phyloP scores from a whole-genome alignment of 1,284 basidiomycete genomes.

The Trichosporon ovoides region DNA sequence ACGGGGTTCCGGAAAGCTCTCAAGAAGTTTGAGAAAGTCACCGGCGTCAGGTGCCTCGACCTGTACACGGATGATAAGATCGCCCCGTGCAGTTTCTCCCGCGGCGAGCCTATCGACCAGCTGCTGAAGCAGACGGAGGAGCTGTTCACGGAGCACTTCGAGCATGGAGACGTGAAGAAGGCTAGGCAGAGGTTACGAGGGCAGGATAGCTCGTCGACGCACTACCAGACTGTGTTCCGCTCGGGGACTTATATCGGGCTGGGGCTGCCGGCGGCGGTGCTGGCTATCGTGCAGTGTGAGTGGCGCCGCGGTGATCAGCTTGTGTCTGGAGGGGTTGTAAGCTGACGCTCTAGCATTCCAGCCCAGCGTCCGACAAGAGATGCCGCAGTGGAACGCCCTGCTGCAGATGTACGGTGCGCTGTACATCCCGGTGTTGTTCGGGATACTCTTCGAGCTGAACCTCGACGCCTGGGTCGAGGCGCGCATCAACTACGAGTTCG shows the following conservation, averaged over 20 bases:
- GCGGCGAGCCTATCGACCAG: slow-evolving; percentile 57
- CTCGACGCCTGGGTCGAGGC: slow-evolving; percentile 68
- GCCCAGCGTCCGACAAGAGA: slow-evolving; percentile 54
- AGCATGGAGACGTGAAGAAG: slow-evolving; percentile 73
- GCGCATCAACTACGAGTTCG: slow-evolving; percentile 82
- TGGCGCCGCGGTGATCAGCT: slow-evolving; percentile 19
- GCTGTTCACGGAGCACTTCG: slow-evolving; percentile 68
- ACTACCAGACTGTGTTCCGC: slow-evolving; percentile 71
- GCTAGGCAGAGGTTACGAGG: slow-evolving; percentile 68
- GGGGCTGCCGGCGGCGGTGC: slow-evolving; percentile 66
- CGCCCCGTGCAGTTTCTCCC: slow-evolving; percentile 48
- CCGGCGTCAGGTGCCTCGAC: slow-evolving; percentile 56
- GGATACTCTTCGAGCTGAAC: slow-evolving; percentile 73
- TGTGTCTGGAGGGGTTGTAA: too few relatives aligned
- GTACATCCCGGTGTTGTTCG: slow-evolving; percentile 69
- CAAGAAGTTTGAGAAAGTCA: slow-evolving; percentile 89
- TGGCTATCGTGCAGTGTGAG: slow-evolving; percentile 66
- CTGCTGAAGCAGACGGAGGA: slow-evolving; percentile 71
- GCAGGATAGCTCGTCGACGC: slow-evolving; percentile 56
- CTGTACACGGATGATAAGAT: slow-evolving; percentile 74
- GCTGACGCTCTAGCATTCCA: slow-evolving; percentile 68
- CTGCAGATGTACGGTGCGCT: slow-evolving; percentile 76
- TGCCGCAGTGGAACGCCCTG: slow-evolving; percentile 69
- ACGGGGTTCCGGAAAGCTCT: slow-evolving; percentile 85
- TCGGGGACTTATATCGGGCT: slow-evolving; percentile 73